Base-by-base conservation (phyloP, 805 yeast genomes). In the Ogataea siamensis region DNA sequence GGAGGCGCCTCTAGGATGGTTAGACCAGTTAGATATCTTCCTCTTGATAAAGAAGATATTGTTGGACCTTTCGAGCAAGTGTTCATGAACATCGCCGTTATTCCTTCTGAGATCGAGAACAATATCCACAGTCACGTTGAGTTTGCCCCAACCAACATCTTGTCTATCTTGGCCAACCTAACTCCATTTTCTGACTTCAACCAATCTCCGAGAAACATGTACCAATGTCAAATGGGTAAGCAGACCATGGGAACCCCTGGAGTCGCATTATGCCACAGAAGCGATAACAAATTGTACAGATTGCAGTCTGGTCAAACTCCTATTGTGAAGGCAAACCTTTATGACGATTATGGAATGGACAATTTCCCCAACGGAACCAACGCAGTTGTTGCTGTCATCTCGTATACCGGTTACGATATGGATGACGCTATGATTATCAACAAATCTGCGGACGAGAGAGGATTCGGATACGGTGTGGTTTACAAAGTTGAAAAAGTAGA, bases 161-260 rank as follows among this genome's bases (percentile, higher is more conserved):
- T 93, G 52, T 88, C 97, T 15, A 91, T 93, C 50, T 73, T 93
- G 63, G 99, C 98, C 48, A 93, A 93, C 66, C 74, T 93, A 71
- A 93, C 99, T 2, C 99, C 99, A 50, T 93, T 87, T 63, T 89
- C 98, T 2, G 99, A 93, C 64, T 93, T 93, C 71, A 93, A 93
- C 66, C 99, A 93, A 71, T 89, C 97, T 18, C 99, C 99, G 57
- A 85, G 99, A 79, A 93, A 93, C 64, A 93, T 93, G 98, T 93
- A 93, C 64, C 99, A 93, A 71, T 93, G 99, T 69, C 99, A 93
- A 74, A 93, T 93, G 99, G 98, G 97, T 78, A 93, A 93, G 70
- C 99, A 93, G 71, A 91, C 99, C 14, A 93, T 93, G 99, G 99
- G 99, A 66, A 93, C 99, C 4, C 99, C 99, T 7, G 98, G 98